Base-by-base conservation (phyloP, 2,329 filamentous ascomycete species). In the Aspergillus japonicus region DNA sequence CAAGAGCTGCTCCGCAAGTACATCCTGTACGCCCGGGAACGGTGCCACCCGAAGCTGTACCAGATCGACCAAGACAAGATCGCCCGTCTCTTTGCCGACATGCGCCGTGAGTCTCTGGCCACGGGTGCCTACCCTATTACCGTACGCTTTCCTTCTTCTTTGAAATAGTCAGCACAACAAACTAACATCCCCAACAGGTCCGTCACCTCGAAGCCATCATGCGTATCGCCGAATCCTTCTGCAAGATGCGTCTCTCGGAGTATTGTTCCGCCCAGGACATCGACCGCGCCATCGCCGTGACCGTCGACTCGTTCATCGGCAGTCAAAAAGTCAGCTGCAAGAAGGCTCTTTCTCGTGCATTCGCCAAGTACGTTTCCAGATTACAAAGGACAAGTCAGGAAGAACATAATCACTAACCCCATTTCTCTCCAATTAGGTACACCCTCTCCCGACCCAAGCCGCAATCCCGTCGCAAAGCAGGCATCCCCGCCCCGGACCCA, bases 61-160 rank as follows among this genome's bases (percentile, higher is more conserved):
- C 91, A 98, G 74, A 96, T 99, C 77, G 95, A 99, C 68, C 91
- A 97, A 75, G 95, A 98, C 79, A 99, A 99, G 81, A 87, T 99
- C 33, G 91, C 95, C 2, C 85, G 94, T 54, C 82, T 99, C 8
- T 99, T 98, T 73, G 91, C 93, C 29, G 95, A 99, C 73, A 98
- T 99, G 94, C 84, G 95, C 68, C 84, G 92, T 67, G 95, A 99
- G 77, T 93, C 89, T 24, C 80, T 97, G 62, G 93, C 93, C 1
- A 99, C 95, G 24, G 95, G 95, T 23, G 95, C 94, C 23, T 99
- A 98, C 75, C 95, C 95, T 4, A 99, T 99, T 64, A 99, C 95
- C 26, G 95, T 98, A 84, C 80, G 91, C 83, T 4, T 33, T 35
- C 24, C 26, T 42, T 39, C 24, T 2, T 14, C 44, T 35, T 33